These are phyloP conservation scores for Xylaria sp. DNA, from an alignment of 2,329 filamentous ascomycete species.

Conservation along the genomic window DNA sequence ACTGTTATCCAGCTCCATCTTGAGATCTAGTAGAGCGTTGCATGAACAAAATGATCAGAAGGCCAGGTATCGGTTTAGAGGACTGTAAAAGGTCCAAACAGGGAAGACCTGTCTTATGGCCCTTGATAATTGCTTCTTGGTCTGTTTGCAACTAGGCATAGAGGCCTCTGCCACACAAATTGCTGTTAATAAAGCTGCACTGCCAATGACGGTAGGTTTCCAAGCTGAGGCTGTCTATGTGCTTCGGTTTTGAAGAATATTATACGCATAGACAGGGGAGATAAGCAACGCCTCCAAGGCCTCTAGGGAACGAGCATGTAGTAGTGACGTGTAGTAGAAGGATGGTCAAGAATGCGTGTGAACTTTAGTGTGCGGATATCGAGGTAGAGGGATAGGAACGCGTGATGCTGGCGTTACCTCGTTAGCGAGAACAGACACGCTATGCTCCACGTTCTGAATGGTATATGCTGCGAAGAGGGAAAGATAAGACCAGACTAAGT, in stretches of 20 bases:
- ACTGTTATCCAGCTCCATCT: conserved; percentile 39
- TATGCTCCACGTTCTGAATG: background rate
- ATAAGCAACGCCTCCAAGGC: background rate
- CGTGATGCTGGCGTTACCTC: background rate
- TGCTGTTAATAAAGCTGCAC: background rate
- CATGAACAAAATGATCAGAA: background rate
- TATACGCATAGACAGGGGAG: background rate
- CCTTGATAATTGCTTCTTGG: background rate
- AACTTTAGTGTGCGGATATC: background rate
- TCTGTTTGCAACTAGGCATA: conserved; percentile 3
- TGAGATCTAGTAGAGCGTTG: conserved; percentile 10
- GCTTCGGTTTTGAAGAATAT: background rate
- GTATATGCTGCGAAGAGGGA: background rate
- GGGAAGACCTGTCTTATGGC: background rate
- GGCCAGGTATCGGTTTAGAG: background rate
- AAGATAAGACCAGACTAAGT: background rate
- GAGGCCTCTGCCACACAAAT: background rate
- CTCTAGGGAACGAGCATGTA: background rate
- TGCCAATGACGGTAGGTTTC: background rate
- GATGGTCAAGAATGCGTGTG: background rate
- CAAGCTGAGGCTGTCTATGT: background rate
- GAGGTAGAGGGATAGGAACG: background rate
- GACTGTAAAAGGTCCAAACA: no score
- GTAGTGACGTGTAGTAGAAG: background rate
- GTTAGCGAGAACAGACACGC: background rate